Conservation (phyloP, 306 rosid species). For the Sphenostylis stenocarpa region DNA sequence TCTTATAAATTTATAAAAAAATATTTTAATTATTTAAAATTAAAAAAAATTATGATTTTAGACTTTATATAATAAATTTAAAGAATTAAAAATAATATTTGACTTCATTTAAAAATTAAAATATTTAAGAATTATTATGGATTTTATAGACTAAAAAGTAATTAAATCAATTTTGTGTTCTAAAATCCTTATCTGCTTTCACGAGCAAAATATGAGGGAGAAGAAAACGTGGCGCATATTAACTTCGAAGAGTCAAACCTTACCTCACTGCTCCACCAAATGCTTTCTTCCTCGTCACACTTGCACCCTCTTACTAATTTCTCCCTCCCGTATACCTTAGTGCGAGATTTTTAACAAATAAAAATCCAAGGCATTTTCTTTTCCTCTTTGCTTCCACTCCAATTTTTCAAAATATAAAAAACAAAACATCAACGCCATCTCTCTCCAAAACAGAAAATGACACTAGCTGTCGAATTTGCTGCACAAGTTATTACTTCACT, state of each 20-base stretch:
- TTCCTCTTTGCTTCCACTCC: conserved; percentile 3
- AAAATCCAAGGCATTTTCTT: neutral
- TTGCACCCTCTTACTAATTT: neutral
- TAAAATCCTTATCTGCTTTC: neutral
- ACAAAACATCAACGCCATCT: conserved; percentile 10
- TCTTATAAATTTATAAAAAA: too few relatives aligned
- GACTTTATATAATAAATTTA: too few relatives aligned
- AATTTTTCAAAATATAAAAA: neutral
- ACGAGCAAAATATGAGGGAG: conserved; percentile 25
- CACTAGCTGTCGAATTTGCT: conserved; percentile 38
- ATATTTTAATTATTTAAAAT: too few relatives aligned
- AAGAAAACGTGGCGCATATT: conserved; percentile 17
- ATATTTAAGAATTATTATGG: too few relatives aligned
- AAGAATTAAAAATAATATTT: too few relatives aligned
- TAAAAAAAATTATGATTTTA: too few relatives aligned
- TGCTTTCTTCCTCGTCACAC: conserved; percentile 26
- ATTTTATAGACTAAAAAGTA: too few relatives aligned
- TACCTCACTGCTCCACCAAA: conserved; percentile 27
- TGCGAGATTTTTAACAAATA: conserved; percentile 3
- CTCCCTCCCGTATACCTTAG: conserved; percentile 3
- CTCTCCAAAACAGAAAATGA: conserved; percentile 41
- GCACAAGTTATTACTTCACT: conserved; percentile 44
- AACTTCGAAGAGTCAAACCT: conserved; percentile 17
- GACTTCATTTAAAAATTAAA: too few relatives aligned
- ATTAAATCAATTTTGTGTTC: too few relatives aligned